These are phyloP conservation scores for Tylopilus sp. DNA, from an alignment of 1,284 basidiomycete species.

Conservation along the genomic window DNA sequence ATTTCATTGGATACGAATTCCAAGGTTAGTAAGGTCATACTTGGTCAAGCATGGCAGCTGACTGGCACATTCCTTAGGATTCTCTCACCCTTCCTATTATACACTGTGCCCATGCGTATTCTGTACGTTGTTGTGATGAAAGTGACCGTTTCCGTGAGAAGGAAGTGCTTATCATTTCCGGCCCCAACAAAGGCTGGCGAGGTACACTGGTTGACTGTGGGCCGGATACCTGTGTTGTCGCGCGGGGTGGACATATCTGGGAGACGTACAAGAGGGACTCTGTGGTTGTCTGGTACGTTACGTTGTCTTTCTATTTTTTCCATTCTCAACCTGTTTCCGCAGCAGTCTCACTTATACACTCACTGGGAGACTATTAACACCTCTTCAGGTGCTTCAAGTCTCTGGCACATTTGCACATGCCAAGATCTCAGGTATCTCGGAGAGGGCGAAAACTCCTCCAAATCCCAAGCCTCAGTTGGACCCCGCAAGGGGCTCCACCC, in stretches of 20 bases:
- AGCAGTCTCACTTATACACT: background rate
- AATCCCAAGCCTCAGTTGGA: background rate
- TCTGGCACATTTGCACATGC: background rate
- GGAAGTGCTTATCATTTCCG: no score
- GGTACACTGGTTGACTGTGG: background rate
- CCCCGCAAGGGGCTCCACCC: background rate
- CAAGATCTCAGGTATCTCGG: background rate
- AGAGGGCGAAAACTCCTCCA: background rate
- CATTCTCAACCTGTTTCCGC: no score
- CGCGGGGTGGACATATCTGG: background rate
- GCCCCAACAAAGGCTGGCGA: no score
- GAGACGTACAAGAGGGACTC: background rate
- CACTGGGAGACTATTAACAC: background rate
- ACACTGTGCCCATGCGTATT: background rate
- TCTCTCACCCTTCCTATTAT: background rate
- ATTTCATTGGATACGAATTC: background rate
- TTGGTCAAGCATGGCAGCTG: no score
- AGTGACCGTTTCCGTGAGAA: no score
- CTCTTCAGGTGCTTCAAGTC: background rate
- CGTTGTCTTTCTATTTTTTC: no score
- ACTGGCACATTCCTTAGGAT: no score
- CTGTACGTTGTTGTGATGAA: background rate
- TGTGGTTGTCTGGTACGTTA: background rate
- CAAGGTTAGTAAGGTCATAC: background rate
- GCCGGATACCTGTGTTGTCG: background rate